phyloP scores from a whole-genome alignment of 768 basidiomycete genomes.

The Lentinula raphanica region DNA sequence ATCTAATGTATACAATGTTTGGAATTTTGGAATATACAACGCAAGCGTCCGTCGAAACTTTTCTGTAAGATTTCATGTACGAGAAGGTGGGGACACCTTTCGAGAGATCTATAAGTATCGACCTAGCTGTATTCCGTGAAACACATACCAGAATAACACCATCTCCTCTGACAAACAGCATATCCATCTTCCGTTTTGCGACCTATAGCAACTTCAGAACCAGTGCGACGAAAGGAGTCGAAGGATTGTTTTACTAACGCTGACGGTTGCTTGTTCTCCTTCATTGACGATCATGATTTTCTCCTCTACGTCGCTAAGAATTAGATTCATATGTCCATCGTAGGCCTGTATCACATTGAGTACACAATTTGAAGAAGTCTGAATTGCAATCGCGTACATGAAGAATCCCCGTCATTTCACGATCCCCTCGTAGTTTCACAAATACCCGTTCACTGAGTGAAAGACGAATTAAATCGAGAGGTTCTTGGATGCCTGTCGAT shows the following conservation, averaged over 20 bases:
- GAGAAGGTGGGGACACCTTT: conserved; percentile 78
- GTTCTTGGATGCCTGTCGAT: conserved; percentile 82
- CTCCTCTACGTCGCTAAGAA: conserved; percentile 96
- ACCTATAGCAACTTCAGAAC: conserved; percentile 45
- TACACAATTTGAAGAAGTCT: conserved; percentile 9
- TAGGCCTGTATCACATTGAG: conserved; percentile 65
- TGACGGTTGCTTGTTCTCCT: conserved; percentile 65
- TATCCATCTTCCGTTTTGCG: conserved; percentile 91
- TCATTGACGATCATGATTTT: conserved; percentile 93
- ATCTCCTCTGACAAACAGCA: conserved; percentile 97
- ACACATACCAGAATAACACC: conserved; percentile 86
- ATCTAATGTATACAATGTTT: not conserved
- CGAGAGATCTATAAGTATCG: conserved; percentile 1
- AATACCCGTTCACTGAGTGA: conserved; percentile 97
- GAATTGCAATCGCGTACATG: conserved; percentile 51
- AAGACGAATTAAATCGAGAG: conserved; percentile 94
- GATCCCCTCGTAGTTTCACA: conserved; percentile 93
- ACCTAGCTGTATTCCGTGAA: not conserved
- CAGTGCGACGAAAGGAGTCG: not conserved
- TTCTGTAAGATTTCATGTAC: conserved; percentile 30
- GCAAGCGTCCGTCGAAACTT: not conserved
- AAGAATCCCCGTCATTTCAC: conserved; percentile 85
- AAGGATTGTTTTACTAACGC: conserved; percentile 34
- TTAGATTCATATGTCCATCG: conserved; percentile 99
- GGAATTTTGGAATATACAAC: not conserved